phyloP scores from a whole-genome alignment of 768 basidiomycete genomes.

The Hypsizygus marmoreus region DNA sequence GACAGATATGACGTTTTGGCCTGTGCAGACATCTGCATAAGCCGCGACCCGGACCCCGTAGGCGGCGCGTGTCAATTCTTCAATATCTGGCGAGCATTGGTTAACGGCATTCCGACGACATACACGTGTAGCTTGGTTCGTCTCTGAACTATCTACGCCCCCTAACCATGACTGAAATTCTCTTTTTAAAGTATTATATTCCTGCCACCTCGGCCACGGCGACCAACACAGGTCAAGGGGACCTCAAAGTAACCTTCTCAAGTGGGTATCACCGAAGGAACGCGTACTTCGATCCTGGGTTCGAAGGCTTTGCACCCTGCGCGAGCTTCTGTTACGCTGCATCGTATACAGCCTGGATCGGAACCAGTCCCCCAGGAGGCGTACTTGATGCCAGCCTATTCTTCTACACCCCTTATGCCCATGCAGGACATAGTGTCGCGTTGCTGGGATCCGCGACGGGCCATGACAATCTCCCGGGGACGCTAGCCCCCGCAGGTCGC shows the following conservation, averaged over 20 bases:
- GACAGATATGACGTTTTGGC: constrained; percentile 47
- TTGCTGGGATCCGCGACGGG: constrained; percentile 48
- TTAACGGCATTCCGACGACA: constrained; percentile 41
- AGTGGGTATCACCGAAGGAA: constrained; percentile 44
- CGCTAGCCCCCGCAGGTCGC: constrained; percentile 31
- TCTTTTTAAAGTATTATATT: constrained; percentile 37
- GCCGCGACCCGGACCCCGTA: constrained; percentile 39
- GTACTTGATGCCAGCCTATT: constrained; percentile 46
- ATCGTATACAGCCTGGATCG: constrained; percentile 41
- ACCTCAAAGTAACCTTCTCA: constrained; percentile 46
- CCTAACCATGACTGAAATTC: no score
- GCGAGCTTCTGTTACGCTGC: constrained; percentile 47
- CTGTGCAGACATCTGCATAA: constrained; percentile 44
- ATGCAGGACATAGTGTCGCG: constrained; percentile 38
- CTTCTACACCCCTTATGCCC: constrained; percentile 41
- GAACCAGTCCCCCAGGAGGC: constrained; percentile 37
- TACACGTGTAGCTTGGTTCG: constrained; percentile 51
- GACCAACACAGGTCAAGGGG: constrained; percentile 44
- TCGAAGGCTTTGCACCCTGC: constrained; percentile 43
- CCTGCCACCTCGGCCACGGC: constrained; percentile 45
- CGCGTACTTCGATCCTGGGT: constrained; percentile 37
- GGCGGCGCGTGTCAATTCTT: constrained; percentile 49
- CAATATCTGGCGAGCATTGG: constrained; percentile 53
- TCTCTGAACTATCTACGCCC: neutral
- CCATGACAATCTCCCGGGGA: constrained; percentile 38